Base-by-base conservation (phyloP, 1,139 yeast species). In the Candida pseudocylindracea region DNA sequence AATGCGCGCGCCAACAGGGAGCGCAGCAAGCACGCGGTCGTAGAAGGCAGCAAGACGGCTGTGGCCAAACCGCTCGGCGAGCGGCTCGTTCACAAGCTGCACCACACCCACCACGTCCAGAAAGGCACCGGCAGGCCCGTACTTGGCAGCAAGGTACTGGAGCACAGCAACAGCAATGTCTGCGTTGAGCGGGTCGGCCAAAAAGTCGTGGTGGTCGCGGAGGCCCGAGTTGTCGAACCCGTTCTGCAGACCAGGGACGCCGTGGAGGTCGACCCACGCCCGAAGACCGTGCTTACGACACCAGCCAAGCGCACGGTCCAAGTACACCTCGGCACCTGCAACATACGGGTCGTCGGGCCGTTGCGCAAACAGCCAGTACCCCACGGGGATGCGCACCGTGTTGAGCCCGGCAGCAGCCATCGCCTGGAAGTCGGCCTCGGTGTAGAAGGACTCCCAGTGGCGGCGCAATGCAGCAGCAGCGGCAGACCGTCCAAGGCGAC, bases 211-310 rank as follows among this genome's bases (percentile, higher is more conserved):
- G 20, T 15, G 20, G 20, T 15, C 20, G 20, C 20, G 20, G 20
- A 15, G 48, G 1, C 80, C 80, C 2, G 75, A 67, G 45, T 71
- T 71, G 42, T 72, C 79, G 45, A 71, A 71, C n/a, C 79, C 79
- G 45, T 72, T 71, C 42, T 71, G 79, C 2, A 75, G 65, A 1
- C 75, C 75, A 2, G 78, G 78, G 7, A 60, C 67, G 20, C 78
- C 78, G 42, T 72, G 79, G 35, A 71, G 49, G 45, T 71, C 78
- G 34, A 72, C 53, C 76, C 72, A 64, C 8, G 67, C 69, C 38
- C 64, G 66, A 34, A 71, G 46, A 26, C 53, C 65, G 39, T 63
- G 46, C 26, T 52, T 49, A 28, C 55, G 43, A 15, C 71, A 61
- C 80, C 80, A 71, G 25, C 46, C 55, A 29, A 71, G 49, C 2